Base-by-base conservation (phyloP, 345 rosid genomes). In the Limnanthes douglasii region DNA sequence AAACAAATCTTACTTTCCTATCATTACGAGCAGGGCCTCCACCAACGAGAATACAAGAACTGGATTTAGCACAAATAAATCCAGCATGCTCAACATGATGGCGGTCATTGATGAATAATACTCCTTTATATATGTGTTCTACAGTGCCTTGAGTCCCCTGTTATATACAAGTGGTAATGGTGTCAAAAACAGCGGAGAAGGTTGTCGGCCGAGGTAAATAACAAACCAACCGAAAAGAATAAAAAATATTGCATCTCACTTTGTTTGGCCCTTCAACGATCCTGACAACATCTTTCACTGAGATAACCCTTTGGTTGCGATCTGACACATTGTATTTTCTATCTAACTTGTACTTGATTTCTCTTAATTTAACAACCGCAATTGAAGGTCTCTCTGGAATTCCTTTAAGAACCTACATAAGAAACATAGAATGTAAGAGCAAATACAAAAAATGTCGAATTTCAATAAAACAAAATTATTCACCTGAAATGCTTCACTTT, bases 41-140 rank as follows among this genome's bases (percentile, higher is more conserved):
- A 52, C 98, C 96, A 15, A 90, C 85, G 43, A 90, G 58, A 57
- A 45, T 18, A 46, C 94, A 84, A 13, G 79, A 66, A 49, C 57
- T 70, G 21, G 88, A 44, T 59, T 82, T 90, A 43, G 75, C 84
- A 45, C 98, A 90, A 21, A 84, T 80, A 56, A 74, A 90, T 23
- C 98, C 96, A 13, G 94, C 94, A 72, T 90, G 98, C 66, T 90
- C 98, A 37, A 84, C 77, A 54, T 84, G 95, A 62, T 76, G 94
- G 6, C 94, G 82, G 50, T 90, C 98, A 54, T 66, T 62, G 25
- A 90, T 56, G 32, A 90, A 90, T 45, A 90, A 41, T 29, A 84
- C 56, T 36, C 79, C 84, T 53, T 63, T 77, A 31, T 46, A 84
- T 39, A 84, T 77, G 64, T 90, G 98, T 56, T 63, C 94, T 33